Evolutionary conservation across 495 filamentous ascomycete genomes (phyloP).

Genomic region (Aspergillus kassunensis): DNA sequence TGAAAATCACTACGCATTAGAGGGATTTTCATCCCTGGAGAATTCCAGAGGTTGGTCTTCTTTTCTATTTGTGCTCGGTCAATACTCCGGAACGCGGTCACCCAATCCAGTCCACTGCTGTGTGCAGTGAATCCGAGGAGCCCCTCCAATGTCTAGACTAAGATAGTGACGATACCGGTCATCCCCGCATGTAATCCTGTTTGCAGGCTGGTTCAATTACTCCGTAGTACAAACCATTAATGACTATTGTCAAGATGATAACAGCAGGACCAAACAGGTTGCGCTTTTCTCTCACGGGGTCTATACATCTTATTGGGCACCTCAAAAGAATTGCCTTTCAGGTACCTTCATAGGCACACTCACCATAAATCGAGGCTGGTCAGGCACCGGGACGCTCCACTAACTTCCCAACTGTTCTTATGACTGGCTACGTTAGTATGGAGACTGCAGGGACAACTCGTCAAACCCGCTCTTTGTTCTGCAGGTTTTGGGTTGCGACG

Average conservation of each 20-base stretch:
- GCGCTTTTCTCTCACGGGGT: background rate
- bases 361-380: slow-evolving; percentile 4
- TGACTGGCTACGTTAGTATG: slow-evolving; percentile 2
- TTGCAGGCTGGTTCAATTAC: too few species aligned
- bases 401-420: background rate
- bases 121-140: background rate
- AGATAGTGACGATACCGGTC: background rate
- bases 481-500: background rate
- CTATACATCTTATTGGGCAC: background rate
- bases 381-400: slow-evolving; percentile 3
- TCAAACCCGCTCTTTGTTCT: slow-evolving; percentile 6
- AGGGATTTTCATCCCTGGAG: background rate
- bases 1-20: background rate
- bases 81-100: background rate
- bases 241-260: background rate
- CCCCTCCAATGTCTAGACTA: background rate
- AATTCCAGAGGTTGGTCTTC: slow-evolving; percentile 22
- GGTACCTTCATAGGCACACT: too few species aligned
- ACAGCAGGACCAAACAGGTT: slow-evolving; percentile 2
- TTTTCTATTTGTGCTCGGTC: background rate
- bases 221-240: too few species aligned
- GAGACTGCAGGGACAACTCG: slow-evolving; percentile 10
- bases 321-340: background rate
- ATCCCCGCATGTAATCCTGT: slow-evolving; percentile 9
- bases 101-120: too few species aligned